A percentile compares a stretch with the other conserved stretches of the same genome.
Conservation (phyloP, 306 rosid genomes). For the Dryas alaskensis region DNA sequence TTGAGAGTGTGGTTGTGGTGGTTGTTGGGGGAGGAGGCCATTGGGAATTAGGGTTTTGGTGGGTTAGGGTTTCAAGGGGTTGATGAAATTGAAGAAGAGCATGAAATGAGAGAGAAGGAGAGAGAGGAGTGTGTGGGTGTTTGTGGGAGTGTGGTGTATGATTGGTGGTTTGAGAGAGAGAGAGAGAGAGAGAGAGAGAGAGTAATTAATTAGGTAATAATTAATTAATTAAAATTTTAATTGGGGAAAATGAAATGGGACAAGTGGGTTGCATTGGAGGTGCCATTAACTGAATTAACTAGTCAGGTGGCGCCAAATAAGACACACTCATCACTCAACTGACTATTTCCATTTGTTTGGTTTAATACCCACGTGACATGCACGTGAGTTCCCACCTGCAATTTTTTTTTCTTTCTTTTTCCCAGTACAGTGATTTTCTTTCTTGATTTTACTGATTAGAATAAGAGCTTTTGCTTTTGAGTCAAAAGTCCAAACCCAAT, state of each 20-base stretch:
- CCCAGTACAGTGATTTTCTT: neutral
- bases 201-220: neutral
- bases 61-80: neutral
- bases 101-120: neutral
- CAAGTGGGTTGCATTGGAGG: slow-evolving; percentile 23
- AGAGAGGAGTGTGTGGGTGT: neutral
- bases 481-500: too few relatives aligned
- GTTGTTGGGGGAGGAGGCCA: slow-evolving; percentile 25
- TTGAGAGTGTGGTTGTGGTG: slow-evolving; percentile 29
- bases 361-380: neutral
- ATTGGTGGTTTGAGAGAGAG: neutral
- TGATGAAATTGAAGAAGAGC: neutral
- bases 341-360: neutral
- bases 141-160: neutral
- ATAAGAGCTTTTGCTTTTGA: neutral
- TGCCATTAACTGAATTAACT: slow-evolving; percentile 11
- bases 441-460: neutral
- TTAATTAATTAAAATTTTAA: neutral
- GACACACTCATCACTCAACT: neutral
- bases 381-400: neutral
- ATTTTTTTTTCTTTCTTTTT: too few relatives aligned
- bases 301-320: slow-evolving; percentile 10
- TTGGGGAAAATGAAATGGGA: neutral
- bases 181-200: neutral
- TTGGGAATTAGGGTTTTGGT: slow-evolving; percentile 19